Base-by-base conservation (phyloP, 331 rosid genomes). In the Rosa hybrid region DNA sequence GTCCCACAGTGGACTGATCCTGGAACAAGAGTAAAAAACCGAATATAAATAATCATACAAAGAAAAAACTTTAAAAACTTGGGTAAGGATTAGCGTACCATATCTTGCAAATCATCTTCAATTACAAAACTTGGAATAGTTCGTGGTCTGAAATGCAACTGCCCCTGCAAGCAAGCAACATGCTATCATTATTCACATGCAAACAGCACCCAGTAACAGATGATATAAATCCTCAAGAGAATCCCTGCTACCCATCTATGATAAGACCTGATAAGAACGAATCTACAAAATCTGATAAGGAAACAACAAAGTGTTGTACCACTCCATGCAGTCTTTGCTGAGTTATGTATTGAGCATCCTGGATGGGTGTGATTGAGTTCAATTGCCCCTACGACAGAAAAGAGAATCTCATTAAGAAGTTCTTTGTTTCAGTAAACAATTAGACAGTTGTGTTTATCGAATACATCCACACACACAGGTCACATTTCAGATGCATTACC, bases 281-380 rank as follows among this genome's bases (percentile, higher is more conserved):
- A 76, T 56, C 77, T 5, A 72, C 67, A 56, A 30, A 23, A 57
- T 79, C 59, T 38, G 17, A 51, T 57, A 65, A 59, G 64, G 9
- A 72, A 65, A 73, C 39, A 18, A 11, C 48, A 64, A 74, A 77
- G 49, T 69, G 53, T 16, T 77, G 77, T 86, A 87, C 91, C 88
- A 87, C 80, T 79, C 73, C 87, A 30, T 83, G 75, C 88, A 84
- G 74, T 77, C 86, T 84, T 83, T 84, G 82, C 67, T 73, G 87
- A 12, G 68, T 65, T 49, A 78, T 25, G 80, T 81, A 84, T 68
- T 77, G 72, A 34, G 78, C 68, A 78, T 84, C 81, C 50, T 80
- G 87, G 82, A 83, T 60, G 71, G 85, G 86, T n/a, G 89, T 82
- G 63, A 76, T 70, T 42, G 91, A 81, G 72, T 83, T 83, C 79